Base-by-base conservation (phyloP, 1,139 yeast genomes). In the Meyerozyma guilliermondii region DNA sequence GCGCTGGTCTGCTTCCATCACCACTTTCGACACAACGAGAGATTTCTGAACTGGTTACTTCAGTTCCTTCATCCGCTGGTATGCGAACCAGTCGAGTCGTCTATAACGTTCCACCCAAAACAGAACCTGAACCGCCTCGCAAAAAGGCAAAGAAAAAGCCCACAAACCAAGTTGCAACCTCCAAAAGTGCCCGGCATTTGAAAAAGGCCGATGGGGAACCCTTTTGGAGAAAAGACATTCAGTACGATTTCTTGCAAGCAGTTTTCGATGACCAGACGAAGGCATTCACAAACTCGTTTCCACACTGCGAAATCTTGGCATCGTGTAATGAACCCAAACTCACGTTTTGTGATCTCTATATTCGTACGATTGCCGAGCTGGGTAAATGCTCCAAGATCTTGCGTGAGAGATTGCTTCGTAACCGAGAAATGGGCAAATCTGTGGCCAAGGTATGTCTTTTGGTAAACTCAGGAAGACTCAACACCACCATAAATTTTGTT, bases 121-220 rank as follows among this genome's bases (percentile, higher is more conserved):
- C 14, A 2, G 36, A 33, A 5, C 14, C 33, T n/a, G 24, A 33
- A 33, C 24, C 36, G 4, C 36, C 36, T 17, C 24, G 24, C 11
- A 33, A 20, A 33, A 33, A 33, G 36, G n/a, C 23, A 3, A 17
- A 33, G 20, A 33, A 33, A 10, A 33, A 33, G 36, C n/a, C 23
- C 9, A 10, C 24, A 8, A 17, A 33, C 16, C 36, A 33, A 23
- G 18, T 33, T 5, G 36, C 36, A 9, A 33, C 36, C 5, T 33
- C 36, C 3, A 33, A 33, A 33, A 33, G 24, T 16, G 36, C 36
- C 27, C 72, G 86, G 39, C 95, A 87, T 59, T 66, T 92, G 53
- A 92, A 91, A 61, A 91, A 91, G 58, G 74, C 81, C 14, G 98
- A 92, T 56, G 97, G 98, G 4, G 95, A 87, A 54, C 95, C 96